Base-by-base conservation (phyloP, 495 filamentous ascomycete species). In the Aspergillus olivimuriae region DNA sequence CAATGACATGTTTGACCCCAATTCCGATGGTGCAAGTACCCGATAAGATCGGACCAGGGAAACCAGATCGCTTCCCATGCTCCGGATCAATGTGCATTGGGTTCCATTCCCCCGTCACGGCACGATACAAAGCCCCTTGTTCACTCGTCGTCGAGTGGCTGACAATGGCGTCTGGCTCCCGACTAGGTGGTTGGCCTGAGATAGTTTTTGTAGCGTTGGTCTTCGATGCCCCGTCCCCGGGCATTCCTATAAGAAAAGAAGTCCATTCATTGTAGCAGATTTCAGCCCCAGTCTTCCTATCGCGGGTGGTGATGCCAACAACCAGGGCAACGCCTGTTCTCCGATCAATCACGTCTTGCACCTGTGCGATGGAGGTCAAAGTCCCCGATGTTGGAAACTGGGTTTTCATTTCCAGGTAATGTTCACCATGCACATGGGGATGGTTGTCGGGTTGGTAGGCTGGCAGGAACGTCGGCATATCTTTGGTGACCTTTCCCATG, bases 241-340 rank as follows among this genome's bases (percentile, higher is more conserved):
- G 12, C 40, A 42, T 42, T 15, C 24, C 28, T 9, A 42, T 42
- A 9, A 44, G 19, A 34, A 44, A 44, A 9, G 41, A 44, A 21
- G 41, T 44, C 31, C 41, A 43, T 34, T 35, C 31, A 22, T 35
- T 44, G 12, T 35, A 44, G n/a, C 41, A 35, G 2, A 44, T 23
- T 19, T 43, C 31, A 16, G 5, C 11, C 14, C 17, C 10, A 10
- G 22, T 14, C 4, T 20, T 3, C 10, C 11, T 18, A 9, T 41
- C 21, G 3, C 12, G n/a, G 6, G 39, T 44, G 2, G 11, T 16
- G 15, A 34, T 34, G 9, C 17, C 41, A 7, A 34, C 24, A 28
- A 28, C 24, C 24, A 28, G 6, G 11, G 24, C 24, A 0, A 41
- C 22, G 11, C 39, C 39, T 12, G 22, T 30, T 10, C 39, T 3